Percentiles rank a stretch among this genome's conserved stretches.
These are phyloP conservation scores for Russula sp. DNA, from an alignment of 768 basidiomycete species.

Conservation along the genomic window DNA sequence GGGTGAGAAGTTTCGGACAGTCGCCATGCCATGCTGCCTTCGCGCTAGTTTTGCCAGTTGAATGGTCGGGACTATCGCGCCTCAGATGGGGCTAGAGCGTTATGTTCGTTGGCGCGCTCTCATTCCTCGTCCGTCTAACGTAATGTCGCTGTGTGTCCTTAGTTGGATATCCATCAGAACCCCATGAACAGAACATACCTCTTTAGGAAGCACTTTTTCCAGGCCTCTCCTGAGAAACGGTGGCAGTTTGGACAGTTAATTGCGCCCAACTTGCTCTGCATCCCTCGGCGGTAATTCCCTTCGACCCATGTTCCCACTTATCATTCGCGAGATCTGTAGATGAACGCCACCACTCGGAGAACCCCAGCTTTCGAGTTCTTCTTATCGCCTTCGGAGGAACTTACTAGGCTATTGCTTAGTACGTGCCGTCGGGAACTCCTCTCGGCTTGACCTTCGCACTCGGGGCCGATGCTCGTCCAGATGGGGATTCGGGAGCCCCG, in stretches of 20 bases:
- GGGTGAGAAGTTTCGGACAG: constrained; percentile 16
- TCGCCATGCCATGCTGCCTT: constrained; percentile 14
- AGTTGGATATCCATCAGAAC: constrained; percentile 22
- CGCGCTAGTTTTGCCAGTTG: constrained; percentile 20
- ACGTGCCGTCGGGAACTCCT: constrained; percentile 9
- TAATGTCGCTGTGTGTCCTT: constrained; percentile 10
- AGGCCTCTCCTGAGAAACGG: constrained; percentile 14
- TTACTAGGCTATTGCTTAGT: constrained; percentile 19
- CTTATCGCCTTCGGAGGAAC: constrained; percentile 19
- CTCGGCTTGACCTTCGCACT: constrained; percentile 4
- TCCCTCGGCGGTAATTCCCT: constrained; percentile 11
- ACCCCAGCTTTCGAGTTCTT: constrained; percentile 12
- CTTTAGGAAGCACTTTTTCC: constrained; percentile 14
- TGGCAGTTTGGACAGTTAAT: constrained; percentile 5
- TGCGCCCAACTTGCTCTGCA: neutral
- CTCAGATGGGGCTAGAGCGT: constrained; percentile 18
- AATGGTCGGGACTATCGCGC: constrained; percentile 17
- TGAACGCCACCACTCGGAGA: constrained; percentile 14
- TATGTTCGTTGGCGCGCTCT: constrained; percentile 13
- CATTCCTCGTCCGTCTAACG: constrained; percentile 19
- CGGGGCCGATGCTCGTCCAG: constrained; percentile 6
- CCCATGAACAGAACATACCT: constrained; percentile 13
- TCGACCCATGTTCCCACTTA: constrained; percentile 5
- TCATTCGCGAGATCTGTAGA: constrained; percentile 14
- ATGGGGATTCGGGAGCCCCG: neutral